Evolutionary conservation across 2,329 filamentous ascomycete genomes (phyloP).

Genomic region (Colletotrichum melonis): DNA sequence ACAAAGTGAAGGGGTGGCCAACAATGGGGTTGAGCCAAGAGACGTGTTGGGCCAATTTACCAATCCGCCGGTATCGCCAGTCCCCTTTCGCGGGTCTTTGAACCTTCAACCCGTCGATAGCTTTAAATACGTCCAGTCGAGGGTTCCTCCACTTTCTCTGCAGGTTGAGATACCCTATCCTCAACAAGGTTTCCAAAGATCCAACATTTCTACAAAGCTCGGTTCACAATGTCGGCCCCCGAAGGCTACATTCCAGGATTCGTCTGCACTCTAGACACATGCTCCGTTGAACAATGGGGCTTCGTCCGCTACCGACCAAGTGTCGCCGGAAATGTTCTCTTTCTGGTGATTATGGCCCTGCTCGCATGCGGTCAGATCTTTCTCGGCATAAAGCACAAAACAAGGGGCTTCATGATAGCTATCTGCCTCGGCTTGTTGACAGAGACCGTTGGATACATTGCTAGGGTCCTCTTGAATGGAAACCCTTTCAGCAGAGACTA

Average conservation of each 20-base stretch:
- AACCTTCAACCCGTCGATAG: not conserved
- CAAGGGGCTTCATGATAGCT: conserved; percentile 37
- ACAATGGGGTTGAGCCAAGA: not conserved
- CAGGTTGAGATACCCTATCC: not conserved
- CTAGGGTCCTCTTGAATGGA: conserved; percentile 34
- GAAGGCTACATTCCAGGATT: conserved; percentile 8
- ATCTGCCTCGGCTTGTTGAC: conserved; percentile 39
- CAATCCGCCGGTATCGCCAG: not conserved
- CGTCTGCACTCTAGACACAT: conserved; percentile 5
- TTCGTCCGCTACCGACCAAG: not conserved
- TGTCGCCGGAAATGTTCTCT: not conserved
- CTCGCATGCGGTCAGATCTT: conserved; percentile 23
- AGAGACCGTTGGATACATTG: conserved; percentile 39
- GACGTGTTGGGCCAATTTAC: not conserved
- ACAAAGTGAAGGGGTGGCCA: not conserved
- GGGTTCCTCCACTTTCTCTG: not conserved
- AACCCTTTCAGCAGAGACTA: conserved; percentile 23
- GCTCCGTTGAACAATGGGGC: not conserved
- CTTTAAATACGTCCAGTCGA: not conserved
- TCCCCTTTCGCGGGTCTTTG: not conserved
- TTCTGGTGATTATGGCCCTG: not conserved
- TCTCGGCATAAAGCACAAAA: conserved; percentile 38
- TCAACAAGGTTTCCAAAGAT: not conserved
- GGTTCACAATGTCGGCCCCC: not conserved
- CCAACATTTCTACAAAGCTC: not conserved